Evolutionary conservation across 768 basidiomycete genomes (phyloP).

Genomic region (Calocera cornea): DNA sequence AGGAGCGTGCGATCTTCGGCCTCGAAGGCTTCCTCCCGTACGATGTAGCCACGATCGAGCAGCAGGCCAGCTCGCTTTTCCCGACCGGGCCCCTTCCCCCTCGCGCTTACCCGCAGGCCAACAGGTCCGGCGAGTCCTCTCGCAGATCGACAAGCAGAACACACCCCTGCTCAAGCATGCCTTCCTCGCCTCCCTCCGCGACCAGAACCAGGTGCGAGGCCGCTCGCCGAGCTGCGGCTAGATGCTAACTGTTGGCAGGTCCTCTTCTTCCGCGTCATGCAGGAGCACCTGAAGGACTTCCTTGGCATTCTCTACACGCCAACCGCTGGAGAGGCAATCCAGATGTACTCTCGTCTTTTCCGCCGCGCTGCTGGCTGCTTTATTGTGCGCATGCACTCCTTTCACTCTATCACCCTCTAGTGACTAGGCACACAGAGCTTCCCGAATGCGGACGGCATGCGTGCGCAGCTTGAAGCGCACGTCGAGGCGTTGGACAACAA

Average conservation of each 20-base stretch:
- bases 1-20: conserved; percentile 59
- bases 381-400: not conserved
- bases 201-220: not conserved
- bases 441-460: conserved; percentile 50
- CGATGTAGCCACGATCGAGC: not conserved
- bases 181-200: conserved; percentile 44
- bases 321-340: conserved; percentile 63
- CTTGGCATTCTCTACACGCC: conserved; percentile 72
- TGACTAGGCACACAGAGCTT: conserved; percentile 35
- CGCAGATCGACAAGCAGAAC: conserved; percentile 25
- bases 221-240: not conserved
- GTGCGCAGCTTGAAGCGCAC: conserved; percentile 59
- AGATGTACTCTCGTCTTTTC: conserved; percentile 74
- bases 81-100: conserved; percentile 35
- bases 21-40: conserved; percentile 28
- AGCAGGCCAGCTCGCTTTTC: conserved; percentile 19
- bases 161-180: conserved; percentile 49
- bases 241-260: conserved; percentile 50
- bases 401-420: not conserved
- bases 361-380: conserved; percentile 64
- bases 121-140: conserved; percentile 22
- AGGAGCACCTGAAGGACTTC: conserved; percentile 46
- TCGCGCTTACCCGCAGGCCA: conserved; percentile 53
- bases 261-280: conserved; percentile 57
- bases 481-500: conserved; percentile 35